phyloP scores from a whole-genome alignment of 176 grass and related monocot species.

The Zizania latifolia region DNA sequence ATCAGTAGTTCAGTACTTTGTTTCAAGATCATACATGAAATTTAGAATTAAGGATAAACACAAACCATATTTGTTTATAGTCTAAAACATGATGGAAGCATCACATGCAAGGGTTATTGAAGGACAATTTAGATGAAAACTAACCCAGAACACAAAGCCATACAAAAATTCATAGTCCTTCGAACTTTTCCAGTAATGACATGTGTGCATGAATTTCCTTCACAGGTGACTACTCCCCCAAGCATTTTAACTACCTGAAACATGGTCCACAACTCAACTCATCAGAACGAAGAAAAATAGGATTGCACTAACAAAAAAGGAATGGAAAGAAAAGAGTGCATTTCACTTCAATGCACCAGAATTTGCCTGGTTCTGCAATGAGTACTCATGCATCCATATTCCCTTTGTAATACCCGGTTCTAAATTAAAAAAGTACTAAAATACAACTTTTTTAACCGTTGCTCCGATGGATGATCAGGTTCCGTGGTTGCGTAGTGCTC shows the following conservation, averaged over 20 bases:
- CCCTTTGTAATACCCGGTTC: no score
- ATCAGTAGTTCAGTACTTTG: no score
- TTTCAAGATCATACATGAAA: slow-evolving; percentile 7
- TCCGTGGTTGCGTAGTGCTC: no score
- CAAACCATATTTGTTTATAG: not conserved
- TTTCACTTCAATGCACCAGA: not conserved
- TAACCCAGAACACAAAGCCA: slow-evolving; percentile 81
- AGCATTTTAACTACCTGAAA: slow-evolving; percentile 64
- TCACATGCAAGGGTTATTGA: not conserved
- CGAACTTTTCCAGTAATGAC: slow-evolving; percentile 74
- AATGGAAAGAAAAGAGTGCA: not conserved
- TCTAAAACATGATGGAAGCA: slow-evolving; percentile 14
- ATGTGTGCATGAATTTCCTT: slow-evolving; percentile 70
- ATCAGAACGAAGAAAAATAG: not conserved
- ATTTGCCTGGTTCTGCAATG: not conserved
- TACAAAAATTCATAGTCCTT: slow-evolving; percentile 74
- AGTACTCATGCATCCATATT: not conserved
- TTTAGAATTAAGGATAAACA: slow-evolving; percentile 10
- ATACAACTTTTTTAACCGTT: no score
- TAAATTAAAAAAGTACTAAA: no score
- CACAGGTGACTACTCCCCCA: slow-evolving; percentile 51
- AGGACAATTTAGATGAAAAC: slow-evolving; percentile 27
- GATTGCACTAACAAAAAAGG: not conserved
- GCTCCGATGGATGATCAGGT: no score
- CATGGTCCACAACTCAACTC: not conserved